Evolutionary conservation across 2,329 filamentous ascomycete species (phyloP).

Genomic region (Tolypocladium pustulatum): DNA sequence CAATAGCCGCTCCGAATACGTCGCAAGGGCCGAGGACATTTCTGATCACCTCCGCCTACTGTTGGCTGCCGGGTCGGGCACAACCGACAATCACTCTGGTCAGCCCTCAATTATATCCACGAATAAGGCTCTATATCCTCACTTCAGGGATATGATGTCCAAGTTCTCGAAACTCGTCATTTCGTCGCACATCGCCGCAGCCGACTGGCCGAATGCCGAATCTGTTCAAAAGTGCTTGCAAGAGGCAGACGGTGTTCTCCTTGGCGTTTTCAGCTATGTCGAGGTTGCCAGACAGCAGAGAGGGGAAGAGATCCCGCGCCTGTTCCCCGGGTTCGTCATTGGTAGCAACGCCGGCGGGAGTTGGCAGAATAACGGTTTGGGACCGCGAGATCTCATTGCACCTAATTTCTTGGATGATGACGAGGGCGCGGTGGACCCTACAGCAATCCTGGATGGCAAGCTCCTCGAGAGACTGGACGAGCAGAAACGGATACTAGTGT

Average conservation of each 20-base stretch:
- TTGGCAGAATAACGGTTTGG: constrained; percentile 67
- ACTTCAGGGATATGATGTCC: constrained; percentile 99
- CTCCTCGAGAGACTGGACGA: constrained; percentile 79
- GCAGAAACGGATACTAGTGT: constrained; percentile 73
- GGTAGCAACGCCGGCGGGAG: constrained; percentile 75
- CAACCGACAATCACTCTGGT: constrained; percentile 96
- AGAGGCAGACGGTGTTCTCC: constrained; percentile 91
- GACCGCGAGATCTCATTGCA: constrained; percentile 58
- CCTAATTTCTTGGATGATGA: constrained; percentile 82
- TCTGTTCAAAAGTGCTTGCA: constrained; percentile 91
- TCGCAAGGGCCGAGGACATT: constrained; percentile 91
- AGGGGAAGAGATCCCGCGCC: constrained; percentile 84
- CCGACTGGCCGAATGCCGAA: constrained; percentile 90
- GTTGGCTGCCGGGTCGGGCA: constrained; percentile 90
- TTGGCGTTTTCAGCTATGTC: constrained; percentile 92
- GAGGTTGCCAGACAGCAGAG: constrained; percentile 89
- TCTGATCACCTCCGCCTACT: constrained; percentile 90
- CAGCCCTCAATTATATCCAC: constrained; percentile 99
- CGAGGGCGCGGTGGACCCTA: constrained; percentile 62
- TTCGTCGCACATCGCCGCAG: constrained; percentile 92
- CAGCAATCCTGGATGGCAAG: constrained; percentile 61
- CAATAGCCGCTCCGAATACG: constrained; percentile 79
- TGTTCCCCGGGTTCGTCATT: constrained; percentile 87
- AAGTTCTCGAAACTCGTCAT: constrained; percentile 98
- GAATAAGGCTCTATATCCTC: constrained; percentile 92